phyloP scores from a whole-genome alignment of 1,284 basidiomycete species.

The Dichomitus squalens region DNA sequence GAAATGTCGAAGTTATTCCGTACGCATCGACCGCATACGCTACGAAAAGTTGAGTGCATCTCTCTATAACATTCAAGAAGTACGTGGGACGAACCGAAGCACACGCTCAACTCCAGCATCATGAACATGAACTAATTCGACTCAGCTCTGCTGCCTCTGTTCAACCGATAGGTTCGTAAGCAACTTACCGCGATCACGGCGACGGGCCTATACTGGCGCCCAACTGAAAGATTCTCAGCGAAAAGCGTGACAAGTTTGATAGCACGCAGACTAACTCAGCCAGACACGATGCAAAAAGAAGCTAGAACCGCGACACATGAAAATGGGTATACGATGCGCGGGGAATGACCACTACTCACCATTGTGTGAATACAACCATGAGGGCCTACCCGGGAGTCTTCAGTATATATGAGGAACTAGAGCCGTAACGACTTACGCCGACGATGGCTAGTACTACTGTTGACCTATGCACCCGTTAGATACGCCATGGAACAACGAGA shows the following conservation, averaged over 20 bases:
- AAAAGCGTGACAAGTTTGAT: too few relatives aligned
- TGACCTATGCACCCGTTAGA: neutral
- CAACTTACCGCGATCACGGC: neutral
- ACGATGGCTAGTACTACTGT: neutral
- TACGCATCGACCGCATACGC: neutral
- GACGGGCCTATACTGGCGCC: neutral
- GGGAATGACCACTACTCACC: neutral
- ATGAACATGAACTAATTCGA: neutral
- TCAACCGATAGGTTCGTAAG: neutral
- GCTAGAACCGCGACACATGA: neutral
- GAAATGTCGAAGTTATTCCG: neutral
- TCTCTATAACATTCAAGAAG: neutral
- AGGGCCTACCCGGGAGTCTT: neutral
- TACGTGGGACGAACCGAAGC: neutral
- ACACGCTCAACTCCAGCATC: neutral
- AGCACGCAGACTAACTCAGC: neutral
- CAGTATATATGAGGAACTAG: neutral
- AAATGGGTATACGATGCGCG: neutral
- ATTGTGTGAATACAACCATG: constrained; percentile 1
- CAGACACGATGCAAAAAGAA: constrained; percentile 6
- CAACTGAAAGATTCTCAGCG: neutral
- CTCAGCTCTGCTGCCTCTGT: neutral
- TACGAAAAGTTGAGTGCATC: neutral
- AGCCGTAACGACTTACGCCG: neutral
- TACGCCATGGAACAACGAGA: neutral